Evolutionary conservation across 1,284 basidiomycete genomes (phyloP).

Genomic region (Cystobasidium sp.): DNA sequence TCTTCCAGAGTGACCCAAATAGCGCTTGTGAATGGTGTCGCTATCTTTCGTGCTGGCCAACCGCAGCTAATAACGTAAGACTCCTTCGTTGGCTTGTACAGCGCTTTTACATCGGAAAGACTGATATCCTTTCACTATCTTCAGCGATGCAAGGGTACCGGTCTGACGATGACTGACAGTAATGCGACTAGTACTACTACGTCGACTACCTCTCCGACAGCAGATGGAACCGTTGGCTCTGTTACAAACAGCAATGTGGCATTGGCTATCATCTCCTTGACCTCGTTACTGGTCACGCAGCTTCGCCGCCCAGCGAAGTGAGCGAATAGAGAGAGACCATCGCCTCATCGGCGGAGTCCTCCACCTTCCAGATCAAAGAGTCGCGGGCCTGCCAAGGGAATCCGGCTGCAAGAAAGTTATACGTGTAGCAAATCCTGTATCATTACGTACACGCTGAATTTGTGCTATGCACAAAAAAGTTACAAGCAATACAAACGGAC

Average conservation of each 20-base stretch:
- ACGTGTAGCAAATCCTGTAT: no score
- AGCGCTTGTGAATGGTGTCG: conserved; percentile 44
- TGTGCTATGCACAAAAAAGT: no score
- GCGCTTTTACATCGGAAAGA: background rate
- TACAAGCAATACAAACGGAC: no score
- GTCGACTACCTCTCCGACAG: conserved; percentile 1
- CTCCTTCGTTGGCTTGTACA: background rate
- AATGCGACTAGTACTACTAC: conserved; percentile 38
- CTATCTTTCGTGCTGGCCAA: conserved; percentile 70
- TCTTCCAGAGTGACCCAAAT: conserved; percentile 82
- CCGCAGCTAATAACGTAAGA: conserved; percentile 66
- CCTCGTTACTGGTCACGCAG: conserved; percentile 5
- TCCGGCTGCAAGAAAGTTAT: no score
- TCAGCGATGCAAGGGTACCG: conserved; percentile 52
- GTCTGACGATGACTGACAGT: conserved; percentile 40
- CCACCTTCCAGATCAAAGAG: no score
- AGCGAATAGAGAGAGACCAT: no score
- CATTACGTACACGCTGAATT: no score
- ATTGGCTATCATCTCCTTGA: conserved; percentile 41
- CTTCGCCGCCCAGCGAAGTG: no score
- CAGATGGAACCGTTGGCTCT: conserved; percentile 40
- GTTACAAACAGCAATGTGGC: conserved; percentile 19
- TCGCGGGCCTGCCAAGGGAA: no score
- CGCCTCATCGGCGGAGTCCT: no score
- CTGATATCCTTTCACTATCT: background rate